A percentile compares a stretch with the other conserved stretches of the same genome.
Evolutionary conservation across 495 filamentous ascomycete genomes (phyloP).

Genomic region (Talaromyces stipitatus): DNA sequence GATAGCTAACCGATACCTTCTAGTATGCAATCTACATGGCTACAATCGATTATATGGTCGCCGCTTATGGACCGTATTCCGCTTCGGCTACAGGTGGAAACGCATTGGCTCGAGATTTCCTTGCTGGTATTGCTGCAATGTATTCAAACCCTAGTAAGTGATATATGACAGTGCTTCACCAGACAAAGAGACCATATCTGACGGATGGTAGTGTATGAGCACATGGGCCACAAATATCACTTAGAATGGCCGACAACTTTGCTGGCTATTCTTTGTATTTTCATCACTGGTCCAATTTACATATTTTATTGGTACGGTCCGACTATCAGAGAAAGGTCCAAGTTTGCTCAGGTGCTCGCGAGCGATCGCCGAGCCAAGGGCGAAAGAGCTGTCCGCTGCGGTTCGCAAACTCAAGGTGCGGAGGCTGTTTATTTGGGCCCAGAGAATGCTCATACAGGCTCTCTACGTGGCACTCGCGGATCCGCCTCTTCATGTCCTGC

Average conservation of each 20-base stretch:
- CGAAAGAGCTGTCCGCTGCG: conserved; percentile 1
- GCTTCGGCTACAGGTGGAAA: conserved; percentile 66
- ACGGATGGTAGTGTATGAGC: conserved; percentile 15
- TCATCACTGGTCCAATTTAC: conserved; percentile 40
- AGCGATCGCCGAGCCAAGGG: conserved; percentile 2
- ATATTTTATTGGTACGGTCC: conserved; percentile 44
- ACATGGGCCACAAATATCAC: conserved; percentile 22
- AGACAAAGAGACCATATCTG: not conserved
- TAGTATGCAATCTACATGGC: conserved; percentile 59
- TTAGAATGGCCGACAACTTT: conserved; percentile 38
- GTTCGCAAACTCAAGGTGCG: conserved; percentile 1
- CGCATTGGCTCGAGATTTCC: conserved; percentile 31
- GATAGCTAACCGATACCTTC: conserved; percentile 9
- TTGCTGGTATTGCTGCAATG: conserved; percentile 26
- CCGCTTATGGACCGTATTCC: conserved; percentile 62
- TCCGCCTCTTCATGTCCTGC: not conserved
- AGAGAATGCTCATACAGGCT: not conserved
- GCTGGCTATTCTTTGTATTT: conserved; percentile 31
- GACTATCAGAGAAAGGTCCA: conserved; percentile 33
- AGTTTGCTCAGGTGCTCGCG: conserved; percentile 29
- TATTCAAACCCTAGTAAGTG: conserved; percentile 20
- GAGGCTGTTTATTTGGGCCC: conserved; percentile 3
- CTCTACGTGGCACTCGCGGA: not conserved
- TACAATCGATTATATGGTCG: conserved; percentile 72
- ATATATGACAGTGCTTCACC: not conserved